phyloP scores from a whole-genome alignment of 1,284 basidiomycete species.

The Trametes hirsuta region DNA sequence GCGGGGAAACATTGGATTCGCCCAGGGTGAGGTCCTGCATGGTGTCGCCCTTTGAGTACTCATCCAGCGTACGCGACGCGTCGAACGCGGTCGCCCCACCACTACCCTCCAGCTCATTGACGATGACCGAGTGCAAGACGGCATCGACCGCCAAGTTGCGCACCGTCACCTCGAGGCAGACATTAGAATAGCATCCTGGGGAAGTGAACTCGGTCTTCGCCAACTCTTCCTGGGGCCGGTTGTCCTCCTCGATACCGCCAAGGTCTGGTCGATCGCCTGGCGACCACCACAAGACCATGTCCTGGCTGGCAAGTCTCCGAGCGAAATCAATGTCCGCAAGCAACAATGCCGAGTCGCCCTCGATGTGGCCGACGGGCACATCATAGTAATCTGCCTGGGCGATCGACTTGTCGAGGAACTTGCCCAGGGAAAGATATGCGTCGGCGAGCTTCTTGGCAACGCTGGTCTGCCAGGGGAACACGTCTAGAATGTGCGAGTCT shows the following conservation, averaged over 20 bases:
- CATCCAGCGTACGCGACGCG: slow-evolving; percentile 89
- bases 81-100: slow-evolving; percentile 94
- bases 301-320: slow-evolving; percentile 82
- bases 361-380: slow-evolving; percentile 90
- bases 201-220: slow-evolving; percentile 85
- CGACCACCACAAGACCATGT: slow-evolving; percentile 98
- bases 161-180: slow-evolving; percentile 89
- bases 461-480: slow-evolving; percentile 78
- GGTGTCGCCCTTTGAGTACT: slow-evolving; percentile 82
- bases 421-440: slow-evolving; percentile 80
- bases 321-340: slow-evolving; percentile 93
- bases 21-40: slow-evolving; percentile 85
- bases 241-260: slow-evolving; percentile 92
- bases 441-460: slow-evolving; percentile 81
- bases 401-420: slow-evolving; percentile 83
- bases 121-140: slow-evolving; percentile 87
- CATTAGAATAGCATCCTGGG: slow-evolving; percentile 91
- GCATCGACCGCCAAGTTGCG: slow-evolving; percentile 95
- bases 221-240: slow-evolving; percentile 78
- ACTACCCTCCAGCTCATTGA: slow-evolving; percentile 97
- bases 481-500: slow-evolving; percentile 72
- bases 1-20: slow-evolving; percentile 90
- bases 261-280: slow-evolving; percentile 88
- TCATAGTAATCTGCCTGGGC: slow-evolving; percentile 91
- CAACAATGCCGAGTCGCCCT: slow-evolving; percentile 86